phyloP scores from a whole-genome alignment of 768 basidiomycete species.

The Pholiota molesta region DNA sequence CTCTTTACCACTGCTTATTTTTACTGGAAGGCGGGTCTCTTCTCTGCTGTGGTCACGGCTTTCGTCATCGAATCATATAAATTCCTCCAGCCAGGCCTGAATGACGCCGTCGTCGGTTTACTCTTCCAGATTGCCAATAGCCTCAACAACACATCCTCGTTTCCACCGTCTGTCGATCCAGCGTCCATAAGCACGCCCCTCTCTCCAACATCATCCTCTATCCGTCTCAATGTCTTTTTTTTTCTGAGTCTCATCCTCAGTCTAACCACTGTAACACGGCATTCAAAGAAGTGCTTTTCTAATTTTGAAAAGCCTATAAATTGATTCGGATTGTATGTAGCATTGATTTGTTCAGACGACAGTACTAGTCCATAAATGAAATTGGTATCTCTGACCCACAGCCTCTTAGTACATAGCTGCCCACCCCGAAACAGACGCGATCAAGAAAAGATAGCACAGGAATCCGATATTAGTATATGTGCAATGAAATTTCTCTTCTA shows the following conservation, averaged over 20 bases:
- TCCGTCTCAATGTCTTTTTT: constrained; percentile 19
- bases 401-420: no score
- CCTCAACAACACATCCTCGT: background rate
- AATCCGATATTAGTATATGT: no score
- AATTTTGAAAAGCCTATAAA: no score
- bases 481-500: no score
- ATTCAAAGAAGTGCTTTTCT: no score
- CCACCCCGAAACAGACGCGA: no score
- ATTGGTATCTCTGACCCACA: no score
- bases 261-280: constrained; percentile 12
- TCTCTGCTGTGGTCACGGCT: constrained; percentile 25
- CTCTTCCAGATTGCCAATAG: constrained; percentile 11
- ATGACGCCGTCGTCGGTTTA: constrained; percentile 7
- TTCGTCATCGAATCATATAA: constrained; percentile 27
- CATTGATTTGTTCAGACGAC: no score
- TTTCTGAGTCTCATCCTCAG: constrained; percentile 21
- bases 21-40: constrained; percentile 24
- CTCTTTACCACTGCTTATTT: background rate
- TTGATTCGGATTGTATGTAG: no score
- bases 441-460: no score
- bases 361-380: no score
- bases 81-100: constrained; percentile 18
- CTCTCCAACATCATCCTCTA: background rate
- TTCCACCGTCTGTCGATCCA: background rate
- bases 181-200: background rate